These are phyloP conservation scores for Hanseniaspora uvarum DNA, from an alignment of 1,139 yeast genomes.

Conservation along the genomic window DNA sequence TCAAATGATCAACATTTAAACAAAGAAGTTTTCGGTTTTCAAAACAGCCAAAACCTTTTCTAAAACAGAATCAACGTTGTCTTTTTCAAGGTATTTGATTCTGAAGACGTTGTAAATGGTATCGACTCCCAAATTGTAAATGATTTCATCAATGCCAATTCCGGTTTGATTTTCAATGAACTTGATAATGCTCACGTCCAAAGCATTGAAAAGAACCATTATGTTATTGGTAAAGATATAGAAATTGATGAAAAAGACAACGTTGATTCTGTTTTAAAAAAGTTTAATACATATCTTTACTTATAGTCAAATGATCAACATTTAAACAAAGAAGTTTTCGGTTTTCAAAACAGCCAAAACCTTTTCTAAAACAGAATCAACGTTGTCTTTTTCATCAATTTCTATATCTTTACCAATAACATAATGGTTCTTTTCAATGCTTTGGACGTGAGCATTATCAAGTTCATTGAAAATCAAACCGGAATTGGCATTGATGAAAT, in stretches of 20 bases:
- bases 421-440: constrained; percentile 40
- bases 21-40: constrained; percentile 70
- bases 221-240: constrained; percentile 40
- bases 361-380: constrained; percentile 57
- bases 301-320: constrained; percentile 2
- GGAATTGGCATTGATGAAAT: constrained; percentile 78
- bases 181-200: constrained; percentile 28
- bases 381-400: constrained; percentile 42
- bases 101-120: constrained; percentile 21
- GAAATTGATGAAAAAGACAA: constrained; percentile 43
- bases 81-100: constrained; percentile 55
- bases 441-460: constrained; percentile 25
- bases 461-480: constrained; percentile 63
- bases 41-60: constrained; percentile 60
- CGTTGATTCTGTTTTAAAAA: constrained; percentile 55
- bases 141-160: constrained; percentile 80
- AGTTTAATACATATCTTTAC: too few species aligned
- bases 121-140: constrained; percentile 39
- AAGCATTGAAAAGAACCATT: constrained; percentile 39
- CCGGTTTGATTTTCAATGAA: constrained; percentile 68
- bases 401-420: constrained; percentile 41
- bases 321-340: constrained; percentile 57
- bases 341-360: constrained; percentile 61
- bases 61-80: constrained; percentile 51
- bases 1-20: constrained; percentile 4